phyloP scores from a whole-genome alignment of 345 rosid species.

The Hibiscus tridactylites region DNA sequence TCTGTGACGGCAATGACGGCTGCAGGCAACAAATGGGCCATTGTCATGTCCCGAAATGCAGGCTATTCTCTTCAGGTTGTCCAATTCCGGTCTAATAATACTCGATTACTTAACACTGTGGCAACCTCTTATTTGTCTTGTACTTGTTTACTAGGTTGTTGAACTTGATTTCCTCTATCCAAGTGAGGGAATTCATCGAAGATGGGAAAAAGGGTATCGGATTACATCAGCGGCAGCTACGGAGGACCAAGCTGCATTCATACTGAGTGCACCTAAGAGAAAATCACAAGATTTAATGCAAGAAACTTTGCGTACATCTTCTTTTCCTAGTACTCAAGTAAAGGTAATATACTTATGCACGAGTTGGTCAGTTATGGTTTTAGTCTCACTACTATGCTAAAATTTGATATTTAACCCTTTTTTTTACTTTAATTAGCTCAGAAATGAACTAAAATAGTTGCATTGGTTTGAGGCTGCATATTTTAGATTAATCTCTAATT shows the following conservation, averaged over 20 bases:
- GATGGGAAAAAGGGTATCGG: slow-evolving; percentile 84
- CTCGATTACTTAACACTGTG: background rate
- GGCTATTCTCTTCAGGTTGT: slow-evolving; percentile 71
- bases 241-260: slow-evolving; percentile 76
- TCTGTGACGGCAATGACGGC: slow-evolving; percentile 89
- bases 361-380: background rate
- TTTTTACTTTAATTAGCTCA: no score
- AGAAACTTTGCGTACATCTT: slow-evolving; percentile 83
- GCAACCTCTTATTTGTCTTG: background rate
- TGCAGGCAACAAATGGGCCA: slow-evolving; percentile 81
- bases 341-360: slow-evolving; percentile 41
- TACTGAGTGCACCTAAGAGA: slow-evolving; percentile 43
- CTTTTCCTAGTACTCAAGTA: slow-evolving; percentile 86
- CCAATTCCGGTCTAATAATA: background rate
- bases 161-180: slow-evolving; percentile 97
- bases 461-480: no score
- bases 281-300: slow-evolving; percentile 73
- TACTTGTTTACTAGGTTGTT: slow-evolving; percentile 36
- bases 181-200: slow-evolving; percentile 86
- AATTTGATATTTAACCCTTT: no score
- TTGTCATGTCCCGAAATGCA: slow-evolving; percentile 90
- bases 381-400: background rate
- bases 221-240: slow-evolving; percentile 93
- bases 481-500: background rate
- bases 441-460: no score